These are phyloP conservation scores for Starmerella sp. DNA, from an alignment of 805 yeast species.

Conservation along the genomic window DNA sequence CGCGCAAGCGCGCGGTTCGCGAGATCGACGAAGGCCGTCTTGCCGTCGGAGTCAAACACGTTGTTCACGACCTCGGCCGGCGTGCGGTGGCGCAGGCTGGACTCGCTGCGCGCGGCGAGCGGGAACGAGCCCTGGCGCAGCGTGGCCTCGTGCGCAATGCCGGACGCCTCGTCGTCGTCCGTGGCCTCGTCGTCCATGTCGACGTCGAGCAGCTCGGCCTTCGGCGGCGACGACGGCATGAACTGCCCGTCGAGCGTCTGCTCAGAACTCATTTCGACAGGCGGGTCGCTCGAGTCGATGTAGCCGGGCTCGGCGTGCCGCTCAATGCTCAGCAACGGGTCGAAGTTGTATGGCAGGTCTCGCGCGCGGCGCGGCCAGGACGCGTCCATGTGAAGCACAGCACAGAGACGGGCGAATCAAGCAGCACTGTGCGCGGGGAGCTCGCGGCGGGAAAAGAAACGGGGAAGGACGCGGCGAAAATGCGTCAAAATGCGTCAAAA, in stretches of 20 bases:
- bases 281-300: conserved; percentile 12
- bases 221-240: conserved; percentile 19
- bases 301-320: conserved; percentile 16
- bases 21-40: conserved; percentile 12
- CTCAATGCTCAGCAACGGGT: conserved; percentile 11
- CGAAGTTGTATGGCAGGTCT: conserved; percentile 14
- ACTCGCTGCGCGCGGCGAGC: conserved; percentile 7
- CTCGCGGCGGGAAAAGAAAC: no score
- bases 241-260: not conserved
- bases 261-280: not conserved
- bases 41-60: conserved; percentile 9
- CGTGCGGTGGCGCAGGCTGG: conserved; percentile 2
- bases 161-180: conserved; percentile 1
- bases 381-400: not conserved
- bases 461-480: no score
- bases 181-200: conserved; percentile 8
- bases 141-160: not conserved
- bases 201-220: not conserved
- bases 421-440: no score
- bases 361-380: not conserved
- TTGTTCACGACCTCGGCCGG: conserved; percentile 4
- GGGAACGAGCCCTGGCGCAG: conserved; percentile 2
- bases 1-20: conserved; percentile 21
- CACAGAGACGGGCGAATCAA: not conserved
- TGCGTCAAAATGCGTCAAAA: no score